Conservation (phyloP, 1,284 basidiomycete species). For the Taiwanofungus camphoratus region DNA sequence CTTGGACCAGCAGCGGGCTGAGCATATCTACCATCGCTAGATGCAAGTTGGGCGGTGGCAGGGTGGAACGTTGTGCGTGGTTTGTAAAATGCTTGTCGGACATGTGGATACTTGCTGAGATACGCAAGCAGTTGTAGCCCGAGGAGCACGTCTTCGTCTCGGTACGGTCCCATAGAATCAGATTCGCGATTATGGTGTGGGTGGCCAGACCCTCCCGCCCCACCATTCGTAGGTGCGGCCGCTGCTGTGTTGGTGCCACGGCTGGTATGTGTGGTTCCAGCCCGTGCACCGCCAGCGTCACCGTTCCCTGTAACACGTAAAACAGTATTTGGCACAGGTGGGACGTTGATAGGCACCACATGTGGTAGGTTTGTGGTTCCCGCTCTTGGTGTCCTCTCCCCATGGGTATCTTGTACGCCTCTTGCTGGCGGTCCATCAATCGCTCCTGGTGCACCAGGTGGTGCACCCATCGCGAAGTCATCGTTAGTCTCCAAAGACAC, state of each 20-base stretch:
- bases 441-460: conserved; percentile 77
- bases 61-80: conserved; percentile 71
- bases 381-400: conserved; percentile 27
- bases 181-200: conserved; percentile 31
- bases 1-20: conserved; percentile 11
- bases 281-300: conserved; percentile 4
- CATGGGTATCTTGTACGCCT: conserved; percentile 21
- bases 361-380: conserved; percentile 23
- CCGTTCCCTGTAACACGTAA: conserved; percentile 6
- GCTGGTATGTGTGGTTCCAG: conserved; percentile 10
- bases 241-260: conserved; percentile 13
- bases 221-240: background rate
- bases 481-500: conserved; percentile 66
- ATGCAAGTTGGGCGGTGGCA: conserved; percentile 42
- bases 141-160: conserved; percentile 93
- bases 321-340: conserved; percentile 14
- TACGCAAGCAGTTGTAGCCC: conserved; percentile 93
- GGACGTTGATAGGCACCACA: conserved; percentile 18
- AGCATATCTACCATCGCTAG: conserved; percentile 8
- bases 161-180: conserved; percentile 65
- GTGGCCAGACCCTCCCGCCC: conserved; percentile 9
- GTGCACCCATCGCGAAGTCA: conserved; percentile 82
- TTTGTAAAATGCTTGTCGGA: conserved; percentile 94
- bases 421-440: conserved; percentile 37
- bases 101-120: conserved; percentile 96